Conservation (phyloP, 306 rosid species). For the Phaseolus lunatus region DNA sequence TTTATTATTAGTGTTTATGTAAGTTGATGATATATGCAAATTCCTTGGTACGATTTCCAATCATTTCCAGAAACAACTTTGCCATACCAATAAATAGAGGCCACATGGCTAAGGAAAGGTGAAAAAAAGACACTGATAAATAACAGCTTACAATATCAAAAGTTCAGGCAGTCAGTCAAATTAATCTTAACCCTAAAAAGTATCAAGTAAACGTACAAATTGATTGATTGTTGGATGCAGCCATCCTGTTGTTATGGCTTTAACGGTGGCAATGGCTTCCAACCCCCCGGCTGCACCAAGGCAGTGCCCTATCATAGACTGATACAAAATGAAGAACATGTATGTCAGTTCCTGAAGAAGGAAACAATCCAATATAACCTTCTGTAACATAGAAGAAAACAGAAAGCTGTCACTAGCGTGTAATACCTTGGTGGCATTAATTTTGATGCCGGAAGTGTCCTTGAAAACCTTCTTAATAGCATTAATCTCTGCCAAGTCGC, state of each 20-base stretch:
- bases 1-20: neutral
- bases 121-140: neutral
- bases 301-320: constrained; percentile 99
- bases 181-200: constrained; percentile 19
- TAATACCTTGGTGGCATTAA: constrained; percentile 96
- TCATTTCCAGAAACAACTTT: constrained; percentile 7
- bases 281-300: constrained; percentile 99
- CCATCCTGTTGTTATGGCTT: constrained; percentile 98
- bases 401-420: constrained; percentile 28
- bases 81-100: neutral
- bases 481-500: constrained; percentile 96
- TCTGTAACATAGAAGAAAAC: constrained; percentile 28
- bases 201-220: constrained; percentile 69
- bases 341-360: constrained; percentile 37
- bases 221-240: constrained; percentile 95
- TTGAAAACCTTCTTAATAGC: constrained; percentile 97
- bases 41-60: constrained; percentile 6
- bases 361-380: constrained; percentile 36
- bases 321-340: constrained; percentile 45
- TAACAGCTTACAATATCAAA: neutral
- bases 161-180: constrained; percentile 9
- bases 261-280: constrained; percentile 98
- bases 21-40: neutral
- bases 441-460: constrained; percentile 83
- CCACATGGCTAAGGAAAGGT: constrained; percentile 5